Evolutionary conservation across 305 asterid species (phyloP).

Genomic region (Fraxinus greggii): DNA sequence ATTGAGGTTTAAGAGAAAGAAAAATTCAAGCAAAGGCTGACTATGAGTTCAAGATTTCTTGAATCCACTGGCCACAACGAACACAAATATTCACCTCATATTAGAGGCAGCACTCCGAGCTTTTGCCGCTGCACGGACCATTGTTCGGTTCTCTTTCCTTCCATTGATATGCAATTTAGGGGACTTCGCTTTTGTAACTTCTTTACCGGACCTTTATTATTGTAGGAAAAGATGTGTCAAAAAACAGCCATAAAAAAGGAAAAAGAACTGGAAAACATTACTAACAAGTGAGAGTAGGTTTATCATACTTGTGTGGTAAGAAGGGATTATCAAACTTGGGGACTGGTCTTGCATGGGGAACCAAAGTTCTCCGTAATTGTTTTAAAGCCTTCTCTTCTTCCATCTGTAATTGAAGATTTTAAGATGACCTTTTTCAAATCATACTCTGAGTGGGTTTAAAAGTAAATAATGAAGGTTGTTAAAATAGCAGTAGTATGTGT

Average conservation of each 20-base stretch:
- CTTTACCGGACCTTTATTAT: slow-evolving; percentile 56
- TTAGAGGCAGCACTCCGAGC: slow-evolving; percentile 50
- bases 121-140: slow-evolving; percentile 30
- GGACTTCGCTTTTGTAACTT: slow-evolving; percentile 65
- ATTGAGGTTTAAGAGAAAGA: not conserved
- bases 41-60: slow-evolving; percentile 53
- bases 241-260: not conserved
- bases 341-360: slow-evolving; percentile 78
- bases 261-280: not conserved
- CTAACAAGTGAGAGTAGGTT: not conserved
- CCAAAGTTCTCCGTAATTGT: slow-evolving; percentile 72
- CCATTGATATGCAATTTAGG: slow-evolving; percentile 59
- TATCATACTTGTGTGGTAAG: slow-evolving; percentile 69
- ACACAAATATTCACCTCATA: slow-evolving; percentile 53
- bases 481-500: not conserved
- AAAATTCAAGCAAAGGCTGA: not conserved
- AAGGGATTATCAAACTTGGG: slow-evolving; percentile 77
- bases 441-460: not conserved
- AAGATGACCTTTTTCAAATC: not conserved
- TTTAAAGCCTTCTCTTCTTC: slow-evolving; percentile 94
- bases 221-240: not conserved
- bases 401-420: slow-evolving; percentile 41
- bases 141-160: slow-evolving; percentile 57
- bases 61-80: slow-evolving; percentile 30
- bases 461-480: not conserved